These are phyloP conservation scores for Rhizopus stolonifer DNA, from an alignment of 371 early-diverging fungal genomes.

Conservation along the genomic window DNA sequence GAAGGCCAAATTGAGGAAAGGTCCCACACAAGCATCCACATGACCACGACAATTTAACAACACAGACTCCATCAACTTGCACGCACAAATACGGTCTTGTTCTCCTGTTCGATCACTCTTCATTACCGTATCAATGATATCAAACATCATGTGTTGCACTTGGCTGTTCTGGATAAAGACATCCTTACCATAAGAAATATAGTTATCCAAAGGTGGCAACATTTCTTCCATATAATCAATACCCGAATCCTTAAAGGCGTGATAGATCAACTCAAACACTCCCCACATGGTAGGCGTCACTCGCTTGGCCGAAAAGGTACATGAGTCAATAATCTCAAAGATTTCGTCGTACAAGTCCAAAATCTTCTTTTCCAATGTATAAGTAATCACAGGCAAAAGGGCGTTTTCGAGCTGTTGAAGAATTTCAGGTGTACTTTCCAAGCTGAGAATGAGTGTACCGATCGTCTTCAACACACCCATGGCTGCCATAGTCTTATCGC, in stretches of 20 bases:
- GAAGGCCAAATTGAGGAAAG: constrained; percentile 67
- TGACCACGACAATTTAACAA: constrained; percentile 76
- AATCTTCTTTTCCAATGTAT: constrained; percentile 71
- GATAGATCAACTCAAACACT: constrained; percentile 74
- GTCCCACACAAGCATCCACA: constrained; percentile 60
- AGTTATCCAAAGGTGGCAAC: constrained; percentile 84
- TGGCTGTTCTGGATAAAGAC: constrained; percentile 61
- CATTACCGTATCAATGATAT: constrained; percentile 74
- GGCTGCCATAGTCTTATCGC: constrained; percentile 88
- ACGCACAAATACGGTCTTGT: constrained; percentile 72
- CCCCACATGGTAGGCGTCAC: constrained; percentile 86
- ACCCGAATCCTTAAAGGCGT: constrained; percentile 71
- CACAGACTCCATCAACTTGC: constrained; percentile 77
- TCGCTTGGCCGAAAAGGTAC: constrained; percentile 74
- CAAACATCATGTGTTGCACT: constrained; percentile 63
- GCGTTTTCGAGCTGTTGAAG: constrained; percentile 69
- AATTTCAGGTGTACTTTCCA: constrained; percentile 68
- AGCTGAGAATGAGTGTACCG: constrained; percentile 72
- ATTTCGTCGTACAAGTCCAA: constrained; percentile 82
- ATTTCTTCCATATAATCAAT: constrained; percentile 82
- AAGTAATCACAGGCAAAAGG: constrained; percentile 69
- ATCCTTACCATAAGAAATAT: constrained; percentile 78
- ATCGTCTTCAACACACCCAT: constrained; percentile 92
- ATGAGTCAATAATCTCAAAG: constrained; percentile 87
- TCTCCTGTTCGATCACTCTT: constrained; percentile 67